Conservation (phyloP, 257 asterid species). For the Jaltomata sinuosa region DNA sequence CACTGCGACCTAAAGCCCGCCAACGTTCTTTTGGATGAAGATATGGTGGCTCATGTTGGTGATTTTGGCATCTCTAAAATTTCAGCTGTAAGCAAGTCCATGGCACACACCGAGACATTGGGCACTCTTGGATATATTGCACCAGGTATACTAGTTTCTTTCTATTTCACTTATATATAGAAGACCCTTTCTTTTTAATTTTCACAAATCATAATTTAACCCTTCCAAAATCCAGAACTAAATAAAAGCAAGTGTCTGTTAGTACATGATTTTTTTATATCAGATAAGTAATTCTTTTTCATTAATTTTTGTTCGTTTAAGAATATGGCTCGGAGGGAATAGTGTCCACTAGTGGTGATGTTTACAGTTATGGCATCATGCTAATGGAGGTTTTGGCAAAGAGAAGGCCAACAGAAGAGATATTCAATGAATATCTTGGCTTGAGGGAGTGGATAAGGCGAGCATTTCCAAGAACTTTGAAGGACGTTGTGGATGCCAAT, state of each 20-base stretch:
- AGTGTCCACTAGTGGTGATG: conserved; percentile 17
- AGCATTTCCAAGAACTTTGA: neutral
- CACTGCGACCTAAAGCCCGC: conserved; percentile 29
- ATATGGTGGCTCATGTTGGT: conserved; percentile 1
- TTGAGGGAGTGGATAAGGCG: neutral
- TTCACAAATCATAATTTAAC: neutral
- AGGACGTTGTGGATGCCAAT: neutral
- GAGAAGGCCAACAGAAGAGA: neutral
- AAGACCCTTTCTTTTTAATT: neutral
- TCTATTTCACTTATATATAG: neutral
- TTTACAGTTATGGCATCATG: conserved; percentile 25
- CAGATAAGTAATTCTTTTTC: neutral
- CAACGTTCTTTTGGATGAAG: conserved; percentile 24
- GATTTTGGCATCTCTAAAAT: conserved; percentile 31
- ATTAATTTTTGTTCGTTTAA: neutral
- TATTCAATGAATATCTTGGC: neutral
- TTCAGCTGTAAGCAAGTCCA: neutral
- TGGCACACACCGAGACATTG: conserved; percentile 14
- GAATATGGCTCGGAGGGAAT: conserved; percentile 1
- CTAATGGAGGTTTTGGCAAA: conserved; percentile 18
- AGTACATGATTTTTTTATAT: neutral
- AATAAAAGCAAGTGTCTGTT: neutral
- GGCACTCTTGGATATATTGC: conserved; percentile 32
- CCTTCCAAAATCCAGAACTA: neutral
- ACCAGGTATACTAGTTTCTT: conserved; percentile 14